Evolutionary conservation across 2,329 filamentous ascomycete species (phyloP).

Genomic region (Fusarium sp.): DNA sequence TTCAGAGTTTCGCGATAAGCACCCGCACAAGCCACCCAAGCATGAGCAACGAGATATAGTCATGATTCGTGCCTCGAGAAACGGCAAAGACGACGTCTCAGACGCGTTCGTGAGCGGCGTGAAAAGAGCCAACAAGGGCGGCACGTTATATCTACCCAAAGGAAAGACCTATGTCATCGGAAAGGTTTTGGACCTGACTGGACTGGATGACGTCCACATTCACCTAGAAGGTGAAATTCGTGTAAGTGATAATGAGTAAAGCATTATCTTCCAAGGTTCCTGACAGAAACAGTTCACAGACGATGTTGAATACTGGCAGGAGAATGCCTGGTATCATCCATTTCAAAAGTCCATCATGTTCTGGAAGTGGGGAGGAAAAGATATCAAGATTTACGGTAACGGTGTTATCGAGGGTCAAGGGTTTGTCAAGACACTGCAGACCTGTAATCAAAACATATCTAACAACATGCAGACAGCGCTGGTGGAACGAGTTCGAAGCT

Average conservation of each 20-base stretch:
- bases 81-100: constrained; percentile 67
- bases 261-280: neutral
- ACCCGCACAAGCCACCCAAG: constrained; percentile 19
- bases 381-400: constrained; percentile 69
- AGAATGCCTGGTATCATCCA: constrained; percentile 54
- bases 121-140: constrained; percentile 67
- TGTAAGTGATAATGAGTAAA: neutral
- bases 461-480: constrained; percentile 22
- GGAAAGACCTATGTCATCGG: constrained; percentile 67
- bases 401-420: constrained; percentile 67
- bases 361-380: constrained; percentile 71
- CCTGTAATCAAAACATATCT: neutral
- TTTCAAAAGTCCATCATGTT: constrained; percentile 67
- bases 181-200: constrained; percentile 68
- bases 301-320: constrained; percentile 57
- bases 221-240: constrained; percentile 66
- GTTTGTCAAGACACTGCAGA: neutral
- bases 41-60: constrained; percentile 24
- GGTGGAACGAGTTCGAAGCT: constrained; percentile 38
- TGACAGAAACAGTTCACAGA: constrained; percentile 52
- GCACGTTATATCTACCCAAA: constrained; percentile 64
- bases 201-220: constrained; percentile 67
- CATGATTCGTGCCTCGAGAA: constrained; percentile 52
- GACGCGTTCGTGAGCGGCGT: constrained; percentile 65
- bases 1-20: constrained; percentile 30